phyloP scores from a whole-genome alignment of 2,329 filamentous ascomycete species.

The Penicillium sp. region DNA sequence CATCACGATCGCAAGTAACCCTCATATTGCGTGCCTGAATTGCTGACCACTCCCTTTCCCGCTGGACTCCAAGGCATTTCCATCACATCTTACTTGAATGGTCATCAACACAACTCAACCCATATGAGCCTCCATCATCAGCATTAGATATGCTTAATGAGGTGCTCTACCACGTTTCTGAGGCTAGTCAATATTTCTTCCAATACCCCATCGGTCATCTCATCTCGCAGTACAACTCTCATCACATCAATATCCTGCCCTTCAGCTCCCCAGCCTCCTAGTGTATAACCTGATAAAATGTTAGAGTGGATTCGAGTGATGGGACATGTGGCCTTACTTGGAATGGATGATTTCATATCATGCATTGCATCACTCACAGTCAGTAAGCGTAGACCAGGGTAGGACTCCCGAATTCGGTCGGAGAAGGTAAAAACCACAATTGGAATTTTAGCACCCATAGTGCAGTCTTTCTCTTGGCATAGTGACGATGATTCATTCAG shows the following conservation, averaged over 20 bases:
- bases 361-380: slow-evolving; percentile 3
- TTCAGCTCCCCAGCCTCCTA: slow-evolving; percentile 48
- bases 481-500: background rate
- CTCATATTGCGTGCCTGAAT: too few relatives aligned
- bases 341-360: slow-evolving; percentile 2
- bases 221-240: slow-evolving; percentile 64
- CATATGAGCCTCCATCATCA: too few relatives aligned
- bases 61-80: too few relatives aligned
- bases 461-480: background rate
- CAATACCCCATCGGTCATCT: background rate
- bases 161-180: background rate
- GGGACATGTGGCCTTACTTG: background rate
- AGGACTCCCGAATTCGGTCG: background rate
- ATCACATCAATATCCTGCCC: slow-evolving; percentile 65
- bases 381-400: background rate
- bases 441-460: background rate
- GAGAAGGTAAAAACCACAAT: background rate
- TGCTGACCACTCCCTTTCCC: too few relatives aligned
- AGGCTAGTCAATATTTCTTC: background rate
- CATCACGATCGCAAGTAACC: too few relatives aligned
- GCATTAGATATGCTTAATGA: background rate
- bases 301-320: background rate
- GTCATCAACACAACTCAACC: too few relatives aligned
- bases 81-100: too few relatives aligned
- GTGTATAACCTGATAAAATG: background rate